These are phyloP conservation scores for Neofusicoccum sp. DNA, from an alignment of 2,329 filamentous ascomycete species.

Conservation along the genomic window DNA sequence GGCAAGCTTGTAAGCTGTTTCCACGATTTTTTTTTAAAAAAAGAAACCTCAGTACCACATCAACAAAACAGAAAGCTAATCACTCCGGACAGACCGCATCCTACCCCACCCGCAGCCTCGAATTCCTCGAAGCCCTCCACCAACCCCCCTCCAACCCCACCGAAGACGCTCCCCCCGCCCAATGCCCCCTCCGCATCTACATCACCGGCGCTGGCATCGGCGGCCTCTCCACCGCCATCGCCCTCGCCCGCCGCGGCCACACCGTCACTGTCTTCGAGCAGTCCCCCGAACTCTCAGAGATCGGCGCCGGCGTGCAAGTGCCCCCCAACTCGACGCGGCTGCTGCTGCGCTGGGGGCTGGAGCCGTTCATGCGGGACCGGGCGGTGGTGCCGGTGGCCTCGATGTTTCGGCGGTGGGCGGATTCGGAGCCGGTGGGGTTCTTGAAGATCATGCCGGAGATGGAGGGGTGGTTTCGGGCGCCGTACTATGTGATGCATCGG, in stretches of 20 bases:
- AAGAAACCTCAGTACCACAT: neutral
- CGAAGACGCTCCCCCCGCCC: neutral
- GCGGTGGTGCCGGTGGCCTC: conserved; percentile 47
- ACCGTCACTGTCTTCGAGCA: conserved; percentile 41
- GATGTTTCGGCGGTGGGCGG: conserved; percentile 55
- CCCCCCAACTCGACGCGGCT: conserved; percentile 40
- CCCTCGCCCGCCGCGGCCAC: conserved; percentile 24
- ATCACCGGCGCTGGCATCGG: conserved; percentile 27
- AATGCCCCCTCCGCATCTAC: conserved; percentile 16
- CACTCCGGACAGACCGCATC: conserved; percentile 24
- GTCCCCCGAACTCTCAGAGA: conserved; percentile 35
- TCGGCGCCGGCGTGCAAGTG: conserved; percentile 23
- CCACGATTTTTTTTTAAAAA: too few species aligned
- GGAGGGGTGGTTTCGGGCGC: conserved; percentile 33
- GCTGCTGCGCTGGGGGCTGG: conserved; percentile 51
- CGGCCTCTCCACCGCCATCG: conserved; percentile 26
- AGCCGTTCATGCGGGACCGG: conserved; percentile 22
- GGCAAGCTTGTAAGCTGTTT: neutral
- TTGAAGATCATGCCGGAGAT: conserved; percentile 57
- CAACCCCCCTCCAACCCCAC: neutral
- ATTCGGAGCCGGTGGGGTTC: conserved; percentile 47
- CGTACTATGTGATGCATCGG: conserved; percentile 30
- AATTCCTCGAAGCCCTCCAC: conserved; percentile 23
- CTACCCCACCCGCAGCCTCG: conserved; percentile 27
- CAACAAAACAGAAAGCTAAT: neutral